These are phyloP conservation scores for Leptographium flavum DNA, from an alignment of 2,329 filamentous ascomycete species.

Conservation along the genomic window DNA sequence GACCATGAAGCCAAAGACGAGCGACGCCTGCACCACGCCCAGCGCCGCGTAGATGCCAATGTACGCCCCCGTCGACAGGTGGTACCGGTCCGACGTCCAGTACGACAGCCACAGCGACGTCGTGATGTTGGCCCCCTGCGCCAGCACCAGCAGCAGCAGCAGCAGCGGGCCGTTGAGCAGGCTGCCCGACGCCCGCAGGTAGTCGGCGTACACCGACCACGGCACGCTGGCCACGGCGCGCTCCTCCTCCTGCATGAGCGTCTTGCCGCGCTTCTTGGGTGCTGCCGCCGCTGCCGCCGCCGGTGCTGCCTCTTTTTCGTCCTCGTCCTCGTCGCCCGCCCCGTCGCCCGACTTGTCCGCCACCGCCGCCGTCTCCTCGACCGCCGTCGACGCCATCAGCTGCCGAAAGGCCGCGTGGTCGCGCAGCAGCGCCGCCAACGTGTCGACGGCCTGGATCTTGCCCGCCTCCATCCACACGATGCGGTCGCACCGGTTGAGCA, in stretches of 20 bases:
- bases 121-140: slow-evolving; percentile 72
- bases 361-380: slow-evolving; percentile 26
- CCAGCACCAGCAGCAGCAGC: slow-evolving; percentile 47
- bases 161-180: slow-evolving; percentile 54
- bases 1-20: slow-evolving; percentile 73
- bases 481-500: slow-evolving; percentile 77
- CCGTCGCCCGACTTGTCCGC: slow-evolving; percentile 32
- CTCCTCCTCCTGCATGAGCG: slow-evolving; percentile 60
- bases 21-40: slow-evolving; percentile 52
- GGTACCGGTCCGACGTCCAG: slow-evolving; percentile 75
- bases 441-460: slow-evolving; percentile 70
- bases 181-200: slow-evolving; percentile 61
- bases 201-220: slow-evolving; percentile 66
- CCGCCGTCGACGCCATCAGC: slow-evolving; percentile 73
- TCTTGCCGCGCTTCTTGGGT: slow-evolving; percentile 44
- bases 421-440: slow-evolving; percentile 75
- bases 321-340: slow-evolving; percentile 19
- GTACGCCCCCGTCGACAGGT: slow-evolving; percentile 52
- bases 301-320: slow-evolving; percentile 33
- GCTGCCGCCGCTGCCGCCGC: no score
- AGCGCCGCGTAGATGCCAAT: slow-evolving; percentile 60
- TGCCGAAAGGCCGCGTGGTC: slow-evolving; percentile 64
- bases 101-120: slow-evolving; percentile 88
- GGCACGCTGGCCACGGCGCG: slow-evolving; percentile 62
- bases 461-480: slow-evolving; percentile 91